Conservation (phyloP, 2,329 filamentous ascomycete species). For the Aspergillus calidoustus region DNA sequence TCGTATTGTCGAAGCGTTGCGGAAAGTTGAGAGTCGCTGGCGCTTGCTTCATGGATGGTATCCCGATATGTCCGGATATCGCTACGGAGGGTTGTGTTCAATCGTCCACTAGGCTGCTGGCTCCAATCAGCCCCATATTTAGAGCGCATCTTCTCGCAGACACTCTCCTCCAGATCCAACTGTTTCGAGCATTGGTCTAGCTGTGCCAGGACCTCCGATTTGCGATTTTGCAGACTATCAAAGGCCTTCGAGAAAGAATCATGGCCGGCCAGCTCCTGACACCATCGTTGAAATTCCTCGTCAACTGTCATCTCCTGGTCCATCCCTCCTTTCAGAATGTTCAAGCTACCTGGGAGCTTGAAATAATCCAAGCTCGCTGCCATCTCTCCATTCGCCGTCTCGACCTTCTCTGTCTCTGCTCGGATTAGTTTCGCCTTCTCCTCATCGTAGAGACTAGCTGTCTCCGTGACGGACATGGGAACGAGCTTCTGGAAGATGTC, state of each 20-base stretch:
- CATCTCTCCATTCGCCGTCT: slow-evolving; percentile 93
- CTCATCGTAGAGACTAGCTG: slow-evolving; percentile 95
- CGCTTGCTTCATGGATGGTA: slow-evolving; percentile 84
- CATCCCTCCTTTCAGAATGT: slow-evolving; percentile 89
- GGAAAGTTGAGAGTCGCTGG: slow-evolving; percentile 83
- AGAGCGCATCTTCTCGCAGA: slow-evolving; percentile 98
- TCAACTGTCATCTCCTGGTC: slow-evolving; percentile 88
- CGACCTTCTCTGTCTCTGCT: slow-evolving; percentile 90
- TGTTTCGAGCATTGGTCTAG: slow-evolving; percentile 84
- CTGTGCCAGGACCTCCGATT: slow-evolving; percentile 71
- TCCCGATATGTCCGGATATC: slow-evolving; percentile 88
- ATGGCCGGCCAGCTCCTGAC: slow-evolving; percentile 86
- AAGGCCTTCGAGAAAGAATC: slow-evolving; percentile 79
- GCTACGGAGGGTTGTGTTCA: slow-evolving; percentile 83
- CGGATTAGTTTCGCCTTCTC: slow-evolving; percentile 96
- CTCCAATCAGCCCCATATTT: slow-evolving; percentile 97
- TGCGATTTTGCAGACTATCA: slow-evolving; percentile 76
- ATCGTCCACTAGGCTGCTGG: slow-evolving; percentile 87
- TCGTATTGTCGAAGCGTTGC: slow-evolving; percentile 85
- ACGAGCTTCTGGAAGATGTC: slow-evolving; percentile 98
- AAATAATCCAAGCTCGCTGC: slow-evolving; percentile 92
- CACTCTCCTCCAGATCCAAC: slow-evolving; percentile 94
- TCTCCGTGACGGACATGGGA: slow-evolving; percentile 93
- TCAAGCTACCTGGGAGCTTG: slow-evolving; percentile 83
- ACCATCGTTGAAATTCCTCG: slow-evolving; percentile 92